Percentiles rank a stretch among this genome's conserved stretches.
Evolutionary conservation across 805 yeast species (phyloP).

Genomic region (Pichia cabralensis): DNA sequence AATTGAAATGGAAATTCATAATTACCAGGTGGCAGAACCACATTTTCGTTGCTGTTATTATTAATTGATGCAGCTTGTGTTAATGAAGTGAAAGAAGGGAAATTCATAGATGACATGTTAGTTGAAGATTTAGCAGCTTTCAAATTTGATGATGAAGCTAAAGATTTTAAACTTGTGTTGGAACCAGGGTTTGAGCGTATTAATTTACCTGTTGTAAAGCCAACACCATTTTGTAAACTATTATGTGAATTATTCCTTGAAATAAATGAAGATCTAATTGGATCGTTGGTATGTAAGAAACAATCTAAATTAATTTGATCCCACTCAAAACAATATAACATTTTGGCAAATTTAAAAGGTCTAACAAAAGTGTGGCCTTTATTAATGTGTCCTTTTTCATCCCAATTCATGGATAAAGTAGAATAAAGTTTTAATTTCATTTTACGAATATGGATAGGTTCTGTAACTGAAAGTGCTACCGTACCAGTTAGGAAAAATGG

Average conservation of each 20-base stretch:
- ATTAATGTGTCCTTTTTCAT: conserved; percentile 39
- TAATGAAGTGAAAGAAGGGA: too few relatives aligned
- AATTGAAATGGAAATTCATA: conserved; percentile 87
- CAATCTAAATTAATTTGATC: conserved; percentile 51
- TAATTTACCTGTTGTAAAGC: conserved; percentile 24
- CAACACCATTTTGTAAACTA: conserved; percentile 9
- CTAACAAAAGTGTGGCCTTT: conserved; percentile 32
- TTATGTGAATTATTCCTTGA: conserved; percentile 1
- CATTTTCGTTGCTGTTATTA: conserved; percentile 14
- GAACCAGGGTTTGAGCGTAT: conserved; percentile 31
- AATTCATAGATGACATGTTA: conserved; percentile 16
- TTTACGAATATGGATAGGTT: conserved; percentile 60
- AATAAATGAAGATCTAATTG: conserved; percentile 13
- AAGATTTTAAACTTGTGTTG: conserved; percentile 11
- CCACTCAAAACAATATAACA: conserved; percentile 72
- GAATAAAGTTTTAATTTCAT: conserved; percentile 58
- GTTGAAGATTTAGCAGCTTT: conserved; percentile 25
- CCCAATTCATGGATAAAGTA: conserved; percentile 56
- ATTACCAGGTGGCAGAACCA: conserved; percentile 57
- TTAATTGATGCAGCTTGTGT: too few relatives aligned
- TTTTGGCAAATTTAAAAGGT: conserved; percentile 46
- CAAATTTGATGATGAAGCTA: conserved; percentile 10
- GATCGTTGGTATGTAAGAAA: conserved; percentile 17
- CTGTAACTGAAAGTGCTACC: conserved; percentile 64
- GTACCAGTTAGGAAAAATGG: conserved; percentile 70